Evolutionary conservation across 2,329 filamentous ascomycete species (phyloP), one percentile per base, ranked within the genome.

Genomic region (Fusarium sp.): DNA sequence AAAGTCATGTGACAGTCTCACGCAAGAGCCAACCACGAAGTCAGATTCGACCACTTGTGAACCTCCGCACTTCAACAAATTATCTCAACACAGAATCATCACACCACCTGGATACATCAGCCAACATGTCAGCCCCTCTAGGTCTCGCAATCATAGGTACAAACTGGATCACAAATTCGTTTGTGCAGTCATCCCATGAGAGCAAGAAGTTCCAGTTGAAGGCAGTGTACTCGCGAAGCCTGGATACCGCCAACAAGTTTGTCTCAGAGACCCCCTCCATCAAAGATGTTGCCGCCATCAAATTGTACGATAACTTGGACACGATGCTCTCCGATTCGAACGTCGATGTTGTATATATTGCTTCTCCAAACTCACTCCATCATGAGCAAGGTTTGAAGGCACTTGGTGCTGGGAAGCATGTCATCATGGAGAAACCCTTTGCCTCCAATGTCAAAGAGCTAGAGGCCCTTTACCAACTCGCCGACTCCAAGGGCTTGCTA

Each of bases 151-250:
- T 75, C 11, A 42, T 75, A 16, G 73, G 73, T 16, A 75, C 73
- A 9, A 75, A 75, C 47, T 75, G 73, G 73, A 75, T 75, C 20
- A 75, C 73, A 16, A 71, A 66, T 18, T 75, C 73, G 1, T 75
- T 75, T n/a, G 68, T 74, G 2, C 73, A 75, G 8, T 75, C 73
- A 29, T 63, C 50, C 27, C 73, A 75, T n/a, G 57, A 75, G 31
- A 75, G 73, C 38, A 67, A 69, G 11, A 11, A 40, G 4, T 75
- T 75, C 4, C 9, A 61, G 10, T 68, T 75, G 7, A 65, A 33
- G 13, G 70, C 70, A 6, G 73, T 74, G 1, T 75, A 74, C 11
- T 75, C 73, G 3, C 73, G 73, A 3, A 75, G 65, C 7, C 33
- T 69, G 7, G 59, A 74, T 13, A 75, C 73, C 1, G 73, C 73